phyloP scores from a whole-genome alignment of 257 asterid genomes.

The Plantago elongata region DNA sequence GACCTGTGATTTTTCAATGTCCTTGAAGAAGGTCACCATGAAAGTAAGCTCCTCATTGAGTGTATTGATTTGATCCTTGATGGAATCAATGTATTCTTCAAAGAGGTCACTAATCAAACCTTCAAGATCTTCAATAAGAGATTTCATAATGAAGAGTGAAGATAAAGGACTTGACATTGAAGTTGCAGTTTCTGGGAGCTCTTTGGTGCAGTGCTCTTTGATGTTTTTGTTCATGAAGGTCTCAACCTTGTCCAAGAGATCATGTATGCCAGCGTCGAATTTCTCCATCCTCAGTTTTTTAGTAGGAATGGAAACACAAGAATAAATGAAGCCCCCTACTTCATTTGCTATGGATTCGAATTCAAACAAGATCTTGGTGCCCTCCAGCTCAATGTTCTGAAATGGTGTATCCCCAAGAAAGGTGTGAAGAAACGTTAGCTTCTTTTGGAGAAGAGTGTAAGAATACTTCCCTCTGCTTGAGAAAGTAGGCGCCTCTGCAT shows the following conservation, averaged over 20 bases:
- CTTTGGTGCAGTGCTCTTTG: neutral
- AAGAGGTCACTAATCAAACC: neutral
- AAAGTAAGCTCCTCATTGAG: neutral
- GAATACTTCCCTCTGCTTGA: neutral
- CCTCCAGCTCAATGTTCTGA: neutral
- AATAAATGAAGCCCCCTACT: neutral
- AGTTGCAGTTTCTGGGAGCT: neutral
- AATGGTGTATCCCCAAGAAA: slow-evolving; percentile 3
- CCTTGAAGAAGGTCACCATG: slow-evolving; percentile 6
- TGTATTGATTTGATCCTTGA: neutral
- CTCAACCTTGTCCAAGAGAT: neutral
- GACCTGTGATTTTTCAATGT: neutral
- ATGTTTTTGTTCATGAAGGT: neutral
- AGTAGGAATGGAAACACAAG: neutral
- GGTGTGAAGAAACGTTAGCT: neutral
- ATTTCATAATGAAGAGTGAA: neutral
- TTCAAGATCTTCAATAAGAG: slow-evolving; percentile 1
- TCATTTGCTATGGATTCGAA: neutral
- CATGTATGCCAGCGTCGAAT: neutral
- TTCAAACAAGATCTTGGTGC: neutral
- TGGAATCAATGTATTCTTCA: neutral
- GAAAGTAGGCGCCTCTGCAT: neutral
- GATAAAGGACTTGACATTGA: neutral
- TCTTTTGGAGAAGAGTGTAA: neutral
- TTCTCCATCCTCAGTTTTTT: neutral